These are phyloP conservation scores for Euphrasia confusa DNA, from an alignment of 257 asterid species.

Conservation along the genomic window DNA sequence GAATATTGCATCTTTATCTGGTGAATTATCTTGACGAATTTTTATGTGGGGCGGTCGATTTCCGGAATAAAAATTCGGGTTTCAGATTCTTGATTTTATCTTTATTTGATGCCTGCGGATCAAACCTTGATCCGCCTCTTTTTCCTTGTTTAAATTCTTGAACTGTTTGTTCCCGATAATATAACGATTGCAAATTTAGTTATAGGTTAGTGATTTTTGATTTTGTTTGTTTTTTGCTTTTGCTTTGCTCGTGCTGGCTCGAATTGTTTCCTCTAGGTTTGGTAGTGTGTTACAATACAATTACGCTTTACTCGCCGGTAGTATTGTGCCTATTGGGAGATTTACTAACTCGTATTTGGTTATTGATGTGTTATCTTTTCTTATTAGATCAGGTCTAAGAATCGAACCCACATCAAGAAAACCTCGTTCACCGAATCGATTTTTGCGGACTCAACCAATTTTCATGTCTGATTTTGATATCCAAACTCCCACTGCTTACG, in stretches of 20 bases:
- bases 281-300: not conserved
- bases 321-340: not conserved
- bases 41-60: not conserved
- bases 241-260: not conserved
- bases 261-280: not conserved
- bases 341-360: not conserved
- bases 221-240: not conserved
- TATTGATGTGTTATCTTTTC: constrained; percentile 1
- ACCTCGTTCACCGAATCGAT: constrained; percentile 18
- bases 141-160: constrained; percentile 6
- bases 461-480: constrained; percentile 68
- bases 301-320: not conserved
- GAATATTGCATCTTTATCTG: not conserved
- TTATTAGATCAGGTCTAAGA: constrained; percentile 36
- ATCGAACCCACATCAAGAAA: constrained; percentile 25
- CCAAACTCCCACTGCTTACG: constrained; percentile 51
- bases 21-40: not conserved
- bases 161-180: not conserved
- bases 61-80: not conserved
- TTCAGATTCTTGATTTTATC: constrained; percentile 8
- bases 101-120: not conserved
- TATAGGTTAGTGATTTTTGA: constrained; percentile 9
- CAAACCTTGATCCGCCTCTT: not conserved
- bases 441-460: constrained; percentile 32
- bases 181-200: not conserved